Conservation (phyloP, 257 asterid species). For the Solanum chilense region DNA sequence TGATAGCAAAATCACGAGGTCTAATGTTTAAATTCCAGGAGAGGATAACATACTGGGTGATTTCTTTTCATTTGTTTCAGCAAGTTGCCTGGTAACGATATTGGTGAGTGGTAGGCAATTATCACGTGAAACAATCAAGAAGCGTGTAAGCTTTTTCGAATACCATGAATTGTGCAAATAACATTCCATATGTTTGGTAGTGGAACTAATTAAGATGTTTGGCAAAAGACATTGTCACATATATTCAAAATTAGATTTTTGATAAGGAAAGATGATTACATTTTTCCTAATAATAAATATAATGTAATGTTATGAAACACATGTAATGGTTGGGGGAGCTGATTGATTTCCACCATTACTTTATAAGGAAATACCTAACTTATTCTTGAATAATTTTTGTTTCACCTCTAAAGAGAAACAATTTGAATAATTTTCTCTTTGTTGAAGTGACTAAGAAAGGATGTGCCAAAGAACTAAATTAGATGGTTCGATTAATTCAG, state of each 20-base stretch:
- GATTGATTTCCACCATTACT: neutral
- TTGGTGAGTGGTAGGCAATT: rapidly evolving
- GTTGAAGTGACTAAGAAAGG: neutral
- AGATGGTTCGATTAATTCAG: neutral
- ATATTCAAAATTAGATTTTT: neutral
- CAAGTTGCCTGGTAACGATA: neutral
- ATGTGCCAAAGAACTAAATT: neutral
- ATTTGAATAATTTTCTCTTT: neutral
- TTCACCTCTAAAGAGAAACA: neutral
- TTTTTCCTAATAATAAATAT: neutral
- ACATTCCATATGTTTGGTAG: neutral
- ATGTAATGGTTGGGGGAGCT: neutral
- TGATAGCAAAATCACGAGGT: neutral
- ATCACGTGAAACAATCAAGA: neutral
- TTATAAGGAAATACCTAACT: neutral
- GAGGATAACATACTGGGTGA: neutral
- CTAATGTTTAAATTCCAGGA: neutral
- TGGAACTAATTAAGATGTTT: neutral
- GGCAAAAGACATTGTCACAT: neutral
- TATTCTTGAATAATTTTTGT: neutral
- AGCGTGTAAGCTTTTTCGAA: neutral
- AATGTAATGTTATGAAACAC: neutral
- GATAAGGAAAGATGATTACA: neutral
- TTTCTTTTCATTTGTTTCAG: neutral
- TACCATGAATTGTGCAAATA: neutral